phyloP scores from a whole-genome alignment of 208 protist genomes.

The Wallacemonas rigidus region DNA sequence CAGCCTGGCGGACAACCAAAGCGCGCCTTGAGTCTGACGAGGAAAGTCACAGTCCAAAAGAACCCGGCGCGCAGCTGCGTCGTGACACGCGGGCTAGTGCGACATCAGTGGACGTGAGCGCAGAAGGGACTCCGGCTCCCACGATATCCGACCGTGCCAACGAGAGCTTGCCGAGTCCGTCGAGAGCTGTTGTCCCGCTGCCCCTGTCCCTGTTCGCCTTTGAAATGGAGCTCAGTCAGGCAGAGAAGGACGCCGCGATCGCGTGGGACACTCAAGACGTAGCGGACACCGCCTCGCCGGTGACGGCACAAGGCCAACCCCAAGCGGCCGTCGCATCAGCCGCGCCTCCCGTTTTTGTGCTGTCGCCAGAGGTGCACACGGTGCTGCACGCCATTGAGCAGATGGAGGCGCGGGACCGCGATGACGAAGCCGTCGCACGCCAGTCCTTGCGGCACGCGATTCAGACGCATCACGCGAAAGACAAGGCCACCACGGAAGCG shows the following conservation, averaged over 20 bases:
- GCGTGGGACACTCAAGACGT: conserved; percentile 34
- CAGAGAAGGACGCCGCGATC: conserved; percentile 25
- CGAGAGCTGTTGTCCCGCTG: not conserved
- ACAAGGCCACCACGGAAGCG: not conserved
- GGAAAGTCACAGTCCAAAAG: no score
- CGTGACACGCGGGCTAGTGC: no score
- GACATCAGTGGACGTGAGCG: no score
- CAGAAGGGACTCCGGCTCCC: no score
- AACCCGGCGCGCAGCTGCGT: no score
- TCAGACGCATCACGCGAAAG: conserved; percentile 4
- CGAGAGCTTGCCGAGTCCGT: no score
- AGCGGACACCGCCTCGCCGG: no score
- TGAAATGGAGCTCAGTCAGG: conserved; percentile 48
- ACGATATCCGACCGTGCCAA: no score
- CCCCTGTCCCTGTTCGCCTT: conserved; percentile 49
- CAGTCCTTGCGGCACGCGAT: conserved; percentile 14
- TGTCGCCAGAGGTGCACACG: conserved; percentile 11
- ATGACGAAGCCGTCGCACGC: conserved; percentile 19
- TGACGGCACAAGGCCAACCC: no score
- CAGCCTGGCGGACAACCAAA: not conserved
- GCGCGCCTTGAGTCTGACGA: not conserved
- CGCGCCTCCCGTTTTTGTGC: not conserved
- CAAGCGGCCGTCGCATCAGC: not conserved
- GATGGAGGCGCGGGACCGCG: conserved; percentile 39
- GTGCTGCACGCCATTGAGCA: conserved; percentile 40